These are phyloP conservation scores for Clathrospora elynae DNA, from an alignment of 2,329 filamentous ascomycete genomes.

Conservation along the genomic window DNA sequence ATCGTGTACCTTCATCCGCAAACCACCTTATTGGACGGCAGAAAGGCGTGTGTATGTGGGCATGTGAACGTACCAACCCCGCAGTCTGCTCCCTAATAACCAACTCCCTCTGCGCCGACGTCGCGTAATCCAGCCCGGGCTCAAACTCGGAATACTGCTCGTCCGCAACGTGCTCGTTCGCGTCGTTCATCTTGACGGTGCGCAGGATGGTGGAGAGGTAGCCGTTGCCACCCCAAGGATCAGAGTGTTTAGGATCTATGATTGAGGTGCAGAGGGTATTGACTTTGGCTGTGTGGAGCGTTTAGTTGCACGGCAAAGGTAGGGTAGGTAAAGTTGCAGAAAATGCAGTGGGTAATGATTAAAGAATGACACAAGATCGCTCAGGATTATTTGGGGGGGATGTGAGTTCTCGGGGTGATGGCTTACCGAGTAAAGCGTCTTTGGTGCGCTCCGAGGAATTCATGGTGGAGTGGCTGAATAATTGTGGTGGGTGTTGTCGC, in stretches of 20 bases:
- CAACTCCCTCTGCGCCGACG: conserved; percentile 62
- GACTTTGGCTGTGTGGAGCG: conserved; percentile 43
- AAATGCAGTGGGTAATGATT: too few species aligned
- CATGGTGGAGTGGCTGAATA: conserved; percentile 35
- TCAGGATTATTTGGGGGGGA: neutral
- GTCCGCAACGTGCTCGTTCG: conserved; percentile 19
- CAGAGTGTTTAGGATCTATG: conserved; percentile 51
- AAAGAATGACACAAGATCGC: too few species aligned
- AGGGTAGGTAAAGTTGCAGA: too few species aligned
- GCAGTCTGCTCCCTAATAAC: conserved; percentile 64
- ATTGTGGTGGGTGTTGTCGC: conserved; percentile 2
- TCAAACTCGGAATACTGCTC: conserved; percentile 13
- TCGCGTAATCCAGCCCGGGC: conserved; percentile 56
- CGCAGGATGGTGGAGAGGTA: conserved; percentile 61
- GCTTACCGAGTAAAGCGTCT: conserved; percentile 47
- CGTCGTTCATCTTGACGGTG: conserved; percentile 57
- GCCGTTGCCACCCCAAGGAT: conserved; percentile 31
- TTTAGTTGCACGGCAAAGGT: neutral
- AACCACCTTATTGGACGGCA: too few species aligned
- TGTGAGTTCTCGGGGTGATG: neutral
- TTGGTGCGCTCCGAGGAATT: conserved; percentile 51
- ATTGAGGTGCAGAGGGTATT: conserved; percentile 49
- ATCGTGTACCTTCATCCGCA: too few species aligned
- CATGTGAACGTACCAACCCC: conserved; percentile 55
- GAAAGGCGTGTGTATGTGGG: too few species aligned